Base-by-base conservation (phyloP, 768 basidiomycete genomes). In the Collybiopsis luxurians region DNA sequence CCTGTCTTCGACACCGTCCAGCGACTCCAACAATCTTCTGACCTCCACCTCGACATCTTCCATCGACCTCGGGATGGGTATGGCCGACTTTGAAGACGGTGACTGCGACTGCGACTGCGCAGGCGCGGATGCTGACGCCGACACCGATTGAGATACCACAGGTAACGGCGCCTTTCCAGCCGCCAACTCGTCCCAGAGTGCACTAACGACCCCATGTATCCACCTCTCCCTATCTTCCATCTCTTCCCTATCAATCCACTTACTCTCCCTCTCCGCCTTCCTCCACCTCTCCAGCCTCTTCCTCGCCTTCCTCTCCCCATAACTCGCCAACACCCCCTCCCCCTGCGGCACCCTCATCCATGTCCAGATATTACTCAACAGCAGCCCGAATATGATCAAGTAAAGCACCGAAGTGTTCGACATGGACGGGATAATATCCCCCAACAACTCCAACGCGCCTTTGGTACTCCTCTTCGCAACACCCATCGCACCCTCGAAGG, bases 281-380 rank as follows among this genome's bases (percentile, higher is more conserved):
- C 81, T 59, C 75, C 75, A 72, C 67, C 71, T 71, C 61, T 70
- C 71, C 42, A 21, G n/a, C 13, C 11, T 19, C 17, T 30, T 30
- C 9, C 40, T 26, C 19, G 17, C 28, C 9, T 23, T 28, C 28
- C n/a, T 26, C 42, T 12, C 26, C 48, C 28, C n/a, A 10, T 13
- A 19, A 34, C 5, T 13, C 10, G 19, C 6, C 17, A 7, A 53
- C 77, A 60, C 61, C 7, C 17, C 54, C 13, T 30, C 15, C 49
- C 71, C 69, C 24, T 70, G 70, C 55, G 55, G 39, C 27, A 67
- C 67, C 4, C 75, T 75, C 69, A 83, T 73, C 56, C 74, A 67
- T 60, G 72, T 76, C 86, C 88, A 91, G 74, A 92, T 42, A 64
- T 96, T 96, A 62, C 86, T 90, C 40, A 91, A 57, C 59, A 95